phyloP scores from a whole-genome alignment of 345 rosid species.

The Eucalyptus pauciflora region DNA sequence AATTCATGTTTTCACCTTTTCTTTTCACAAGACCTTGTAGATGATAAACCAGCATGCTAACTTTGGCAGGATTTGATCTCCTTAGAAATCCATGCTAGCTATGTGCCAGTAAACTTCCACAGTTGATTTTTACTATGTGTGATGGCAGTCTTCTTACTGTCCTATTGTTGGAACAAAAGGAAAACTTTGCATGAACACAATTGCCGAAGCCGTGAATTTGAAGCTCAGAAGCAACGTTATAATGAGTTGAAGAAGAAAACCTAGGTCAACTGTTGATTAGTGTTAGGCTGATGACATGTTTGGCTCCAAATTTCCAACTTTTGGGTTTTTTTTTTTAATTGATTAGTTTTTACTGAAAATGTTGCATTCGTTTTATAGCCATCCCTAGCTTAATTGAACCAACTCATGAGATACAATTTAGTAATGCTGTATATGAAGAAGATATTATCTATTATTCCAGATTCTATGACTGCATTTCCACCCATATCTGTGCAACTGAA shows the following conservation, averaged over 20 bases:
- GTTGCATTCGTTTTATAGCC: background rate
- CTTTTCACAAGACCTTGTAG: background rate
- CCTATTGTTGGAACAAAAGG: background rate
- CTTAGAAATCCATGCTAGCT: background rate
- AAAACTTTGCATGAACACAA: background rate
- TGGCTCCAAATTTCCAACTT: background rate
- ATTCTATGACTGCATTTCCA: slow-evolving; percentile 48
- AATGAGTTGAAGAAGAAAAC: background rate
- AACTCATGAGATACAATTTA: background rate
- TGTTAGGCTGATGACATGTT: background rate
- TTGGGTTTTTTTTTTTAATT: background rate
- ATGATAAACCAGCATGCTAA: background rate
- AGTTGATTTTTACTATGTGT: background rate
- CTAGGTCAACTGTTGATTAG: background rate
- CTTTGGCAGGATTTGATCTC: background rate
- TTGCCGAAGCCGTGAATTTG: background rate
- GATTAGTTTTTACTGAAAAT: background rate
- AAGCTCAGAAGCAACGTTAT: background rate
- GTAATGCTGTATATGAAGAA: background rate
- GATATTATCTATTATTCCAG: slow-evolving; percentile 20
- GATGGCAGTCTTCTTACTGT: background rate
- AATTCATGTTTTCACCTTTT: background rate
- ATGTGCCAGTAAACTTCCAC: background rate
- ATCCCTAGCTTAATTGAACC: background rate
- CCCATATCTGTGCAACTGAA: slow-evolving; percentile 49